Evolutionary conservation across 2,329 filamentous ascomycete genomes (phyloP).

Genomic region (Parasarocladium wereldwijsianum): DNA sequence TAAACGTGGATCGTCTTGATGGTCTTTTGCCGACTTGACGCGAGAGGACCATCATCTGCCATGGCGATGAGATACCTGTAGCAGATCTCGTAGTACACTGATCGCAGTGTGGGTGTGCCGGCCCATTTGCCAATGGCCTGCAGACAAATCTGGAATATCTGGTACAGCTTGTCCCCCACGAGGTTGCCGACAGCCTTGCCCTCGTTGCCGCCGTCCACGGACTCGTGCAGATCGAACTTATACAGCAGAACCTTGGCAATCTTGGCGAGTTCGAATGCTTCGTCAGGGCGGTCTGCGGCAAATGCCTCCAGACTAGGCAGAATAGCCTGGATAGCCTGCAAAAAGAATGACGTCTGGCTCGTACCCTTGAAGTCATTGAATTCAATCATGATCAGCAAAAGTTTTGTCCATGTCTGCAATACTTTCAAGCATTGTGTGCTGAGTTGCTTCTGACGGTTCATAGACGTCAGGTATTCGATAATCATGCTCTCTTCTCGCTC

Average conservation of each 20-base stretch:
- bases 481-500: constrained; percentile 46
- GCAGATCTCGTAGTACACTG: constrained; percentile 83
- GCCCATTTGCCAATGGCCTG: constrained; percentile 63
- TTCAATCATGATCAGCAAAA: constrained; percentile 71
- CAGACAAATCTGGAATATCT: constrained; percentile 79
- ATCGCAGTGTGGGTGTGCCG: constrained; percentile 56
- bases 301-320: constrained; percentile 75
- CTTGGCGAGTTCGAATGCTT: constrained; percentile 62
- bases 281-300: constrained; percentile 50
- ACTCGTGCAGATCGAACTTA: constrained; percentile 46
- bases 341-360: constrained; percentile 60
- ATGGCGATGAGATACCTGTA: constrained; percentile 72
- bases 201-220: constrained; percentile 21
- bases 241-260: constrained; percentile 61
- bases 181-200: constrained; percentile 46
- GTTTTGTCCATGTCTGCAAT: constrained; percentile 69
- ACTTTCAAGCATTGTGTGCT: constrained; percentile 46
- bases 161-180: constrained; percentile 76
- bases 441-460: constrained; percentile 49
- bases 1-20: constrained; percentile 54
- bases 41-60: constrained; percentile 33
- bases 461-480: constrained; percentile 43
- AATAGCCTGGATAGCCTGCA: constrained; percentile 77
- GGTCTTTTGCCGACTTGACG: constrained; percentile 40
- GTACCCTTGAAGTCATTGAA: constrained; percentile 64